Conservation (phyloP, 139 green algal species). For the Chlamydomonas sp. region DNA sequence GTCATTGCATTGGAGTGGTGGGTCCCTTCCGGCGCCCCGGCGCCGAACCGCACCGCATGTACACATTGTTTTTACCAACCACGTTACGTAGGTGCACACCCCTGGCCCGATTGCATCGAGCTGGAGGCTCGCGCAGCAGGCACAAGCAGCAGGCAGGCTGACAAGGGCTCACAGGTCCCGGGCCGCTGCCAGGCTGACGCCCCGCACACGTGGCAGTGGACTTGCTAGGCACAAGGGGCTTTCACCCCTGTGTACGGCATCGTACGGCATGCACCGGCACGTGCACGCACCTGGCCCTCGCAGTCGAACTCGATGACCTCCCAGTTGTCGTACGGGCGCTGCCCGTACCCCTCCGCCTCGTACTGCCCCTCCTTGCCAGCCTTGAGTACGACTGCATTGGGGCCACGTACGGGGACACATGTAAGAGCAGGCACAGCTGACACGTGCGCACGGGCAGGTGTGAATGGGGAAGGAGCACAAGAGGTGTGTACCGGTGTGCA, state of each 20-base stretch:
- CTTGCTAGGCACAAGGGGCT: background rate
- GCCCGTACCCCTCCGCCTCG: conserved; percentile 63
- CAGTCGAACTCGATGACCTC: conserved; percentile 63
- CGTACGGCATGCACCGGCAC: background rate
- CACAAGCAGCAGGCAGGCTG: background rate
- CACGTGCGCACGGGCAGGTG: too few relatives aligned
- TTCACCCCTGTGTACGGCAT: background rate
- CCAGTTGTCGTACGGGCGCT: conserved; percentile 72
- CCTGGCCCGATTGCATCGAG: background rate
- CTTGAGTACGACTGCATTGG: conserved; percentile 63
- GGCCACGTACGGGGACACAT: too few relatives aligned
- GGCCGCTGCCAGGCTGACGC: background rate
- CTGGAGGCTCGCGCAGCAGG: background rate
- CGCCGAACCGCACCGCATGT: too few relatives aligned
- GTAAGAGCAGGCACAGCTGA: too few relatives aligned
- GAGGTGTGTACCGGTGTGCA: too few relatives aligned
- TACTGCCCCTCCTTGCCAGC: conserved; percentile 67
- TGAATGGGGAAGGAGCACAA: too few relatives aligned
- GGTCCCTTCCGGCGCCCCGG: too few relatives aligned
- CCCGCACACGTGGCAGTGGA: background rate
- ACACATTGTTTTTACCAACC: too few relatives aligned
- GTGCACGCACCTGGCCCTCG: conserved; percentile 39
- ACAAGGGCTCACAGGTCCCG: background rate
- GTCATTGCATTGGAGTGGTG: background rate
- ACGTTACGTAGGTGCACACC: too few relatives aligned